phyloP scores from a whole-genome alignment of 495 filamentous ascomycete genomes.

The Aspergillus mulundensis region DNA sequence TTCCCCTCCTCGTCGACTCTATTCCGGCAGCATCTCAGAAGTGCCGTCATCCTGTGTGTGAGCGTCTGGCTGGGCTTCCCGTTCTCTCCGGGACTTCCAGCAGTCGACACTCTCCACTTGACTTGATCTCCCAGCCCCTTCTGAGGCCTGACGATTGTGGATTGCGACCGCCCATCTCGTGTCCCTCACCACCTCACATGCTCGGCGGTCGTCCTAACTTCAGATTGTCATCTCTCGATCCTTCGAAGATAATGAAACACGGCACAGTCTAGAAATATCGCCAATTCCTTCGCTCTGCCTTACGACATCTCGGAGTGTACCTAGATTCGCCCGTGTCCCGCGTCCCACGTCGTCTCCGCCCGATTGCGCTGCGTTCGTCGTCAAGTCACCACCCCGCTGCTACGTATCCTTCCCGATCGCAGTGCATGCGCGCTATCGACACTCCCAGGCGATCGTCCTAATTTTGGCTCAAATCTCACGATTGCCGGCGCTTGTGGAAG shows the following conservation, averaged over 20 bases:
- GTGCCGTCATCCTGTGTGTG: constrained; percentile 2
- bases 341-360: constrained; percentile 15
- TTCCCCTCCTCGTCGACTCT: neutral
- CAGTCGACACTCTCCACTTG: constrained; percentile 13
- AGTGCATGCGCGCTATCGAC: constrained; percentile 31
- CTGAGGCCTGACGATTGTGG: constrained; percentile 10
- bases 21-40: constrained; percentile 6
- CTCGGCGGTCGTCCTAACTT: constrained; percentile 7
- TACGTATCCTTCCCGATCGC: constrained; percentile 29
- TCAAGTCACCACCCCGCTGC: constrained; percentile 31
- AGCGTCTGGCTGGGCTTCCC: constrained; percentile 17
- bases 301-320: constrained; percentile 21
- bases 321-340: constrained; percentile 14
- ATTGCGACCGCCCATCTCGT: constrained; percentile 19
- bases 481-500: constrained; percentile 7
- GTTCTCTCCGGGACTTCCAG: constrained; percentile 14
- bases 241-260: constrained; percentile 29
- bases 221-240: constrained; percentile 2
- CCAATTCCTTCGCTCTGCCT: constrained; percentile 20
- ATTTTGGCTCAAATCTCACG: constrained; percentile 9
- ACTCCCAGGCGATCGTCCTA: constrained; percentile 19
- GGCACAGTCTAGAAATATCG: constrained; percentile 18
- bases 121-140: constrained; percentile 10
- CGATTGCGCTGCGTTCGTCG: constrained; percentile 31
- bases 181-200: neutral